A percentile compares a stretch with the other conserved stretches of the same genome.
Evolutionary conservation across 225 moss, liverwort and hornwort species (phyloP).

Genomic region (Thuidium tamariscinum): DNA sequence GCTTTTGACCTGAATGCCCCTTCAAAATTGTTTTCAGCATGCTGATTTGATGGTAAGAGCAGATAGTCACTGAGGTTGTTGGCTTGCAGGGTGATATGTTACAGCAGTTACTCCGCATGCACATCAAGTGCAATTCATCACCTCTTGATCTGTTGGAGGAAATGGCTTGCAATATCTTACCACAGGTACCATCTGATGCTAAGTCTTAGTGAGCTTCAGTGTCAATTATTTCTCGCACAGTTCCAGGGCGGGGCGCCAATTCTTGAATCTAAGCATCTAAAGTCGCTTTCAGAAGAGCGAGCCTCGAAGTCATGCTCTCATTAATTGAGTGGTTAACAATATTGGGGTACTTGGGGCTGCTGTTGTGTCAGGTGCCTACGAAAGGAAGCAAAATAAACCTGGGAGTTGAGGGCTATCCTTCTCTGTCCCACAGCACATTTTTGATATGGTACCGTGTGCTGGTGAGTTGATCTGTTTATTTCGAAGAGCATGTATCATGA

Average conservation of each 20-base stretch:
- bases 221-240: background rate
- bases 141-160: constrained; percentile 58
- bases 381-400: constrained; percentile 47
- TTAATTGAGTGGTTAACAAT: background rate
- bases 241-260: background rate
- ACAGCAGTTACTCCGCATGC: constrained; percentile 66
- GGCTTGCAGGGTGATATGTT: constrained; percentile 62
- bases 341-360: background rate
- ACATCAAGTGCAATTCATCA: constrained; percentile 49
- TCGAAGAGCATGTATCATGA: background rate
- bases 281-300: background rate
- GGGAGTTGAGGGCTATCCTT: constrained; percentile 61
- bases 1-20: background rate
- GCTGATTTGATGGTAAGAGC: background rate
- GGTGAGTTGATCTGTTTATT: constrained; percentile 23
- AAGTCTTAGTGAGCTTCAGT: background rate
- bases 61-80: background rate
- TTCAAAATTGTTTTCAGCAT: background rate
- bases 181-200: constrained; percentile 38
- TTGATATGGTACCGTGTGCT: constrained; percentile 80
- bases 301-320: background rate
- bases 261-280: background rate
- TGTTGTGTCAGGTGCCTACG: constrained; percentile 36
- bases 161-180: constrained; percentile 47
- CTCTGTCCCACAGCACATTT: constrained; percentile 62